Percentiles rank a stretch among this genome's conserved stretches.
Evolutionary conservation across 345 rosid species (phyloP).

Genomic region (Melaleuca quinquenervia): DNA sequence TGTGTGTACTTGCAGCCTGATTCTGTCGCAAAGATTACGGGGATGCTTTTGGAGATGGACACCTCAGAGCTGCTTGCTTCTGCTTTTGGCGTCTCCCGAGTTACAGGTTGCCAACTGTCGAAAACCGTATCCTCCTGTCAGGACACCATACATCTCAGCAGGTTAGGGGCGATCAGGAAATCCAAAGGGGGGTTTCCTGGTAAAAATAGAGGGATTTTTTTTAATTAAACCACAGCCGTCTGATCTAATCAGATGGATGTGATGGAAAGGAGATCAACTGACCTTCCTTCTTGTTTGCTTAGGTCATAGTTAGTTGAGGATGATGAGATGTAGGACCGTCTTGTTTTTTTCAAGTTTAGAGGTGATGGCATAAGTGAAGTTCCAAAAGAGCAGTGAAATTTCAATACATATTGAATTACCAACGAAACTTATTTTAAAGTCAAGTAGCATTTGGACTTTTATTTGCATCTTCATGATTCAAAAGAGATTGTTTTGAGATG

Average conservation of each 20-base stretch:
- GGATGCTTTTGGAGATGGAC: constrained; percentile 75
- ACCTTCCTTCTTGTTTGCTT: constrained; percentile 38
- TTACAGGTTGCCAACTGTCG: constrained; percentile 31
- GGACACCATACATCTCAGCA: constrained; percentile 25
- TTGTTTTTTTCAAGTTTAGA: background rate
- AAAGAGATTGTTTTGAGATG: background rate
- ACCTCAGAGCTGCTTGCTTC: constrained; percentile 44
- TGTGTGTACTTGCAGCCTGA: constrained; percentile 39
- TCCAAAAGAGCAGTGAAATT: background rate
- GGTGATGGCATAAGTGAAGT: background rate
- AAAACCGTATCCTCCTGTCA: constrained; percentile 24
- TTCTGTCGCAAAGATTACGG: constrained; percentile 55
- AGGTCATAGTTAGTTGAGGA: constrained; percentile 45
- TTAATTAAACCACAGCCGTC: too few relatives aligned
- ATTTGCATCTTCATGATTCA: background rate
- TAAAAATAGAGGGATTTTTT: too few relatives aligned
- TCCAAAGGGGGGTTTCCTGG: too few relatives aligned
- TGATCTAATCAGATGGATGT: too few relatives aligned
- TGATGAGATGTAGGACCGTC: background rate
- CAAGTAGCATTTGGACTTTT: background rate
- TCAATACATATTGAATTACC: background rate
- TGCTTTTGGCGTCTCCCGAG: constrained; percentile 49
- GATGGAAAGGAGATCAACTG: too few relatives aligned
- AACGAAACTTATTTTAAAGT: background rate
- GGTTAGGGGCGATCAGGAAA: too few relatives aligned